A percentile compares a stretch with the other conserved stretches of the same genome.
These are phyloP conservation scores for Penicillium tannophilum DNA, from an alignment of 495 filamentous ascomycete genomes.

Conservation along the genomic window DNA sequence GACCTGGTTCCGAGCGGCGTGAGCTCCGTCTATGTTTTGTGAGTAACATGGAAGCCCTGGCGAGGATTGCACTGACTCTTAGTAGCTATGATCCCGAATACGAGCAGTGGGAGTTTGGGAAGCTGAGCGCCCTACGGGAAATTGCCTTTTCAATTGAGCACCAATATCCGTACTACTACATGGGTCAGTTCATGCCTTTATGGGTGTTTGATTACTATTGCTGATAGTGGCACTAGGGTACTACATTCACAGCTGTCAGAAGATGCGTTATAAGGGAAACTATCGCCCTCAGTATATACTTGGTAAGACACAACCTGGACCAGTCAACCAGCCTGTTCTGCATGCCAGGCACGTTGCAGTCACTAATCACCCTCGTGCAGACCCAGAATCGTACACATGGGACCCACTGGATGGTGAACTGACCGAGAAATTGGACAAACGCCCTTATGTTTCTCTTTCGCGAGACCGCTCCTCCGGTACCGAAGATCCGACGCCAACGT, in stretches of 20 bases:
- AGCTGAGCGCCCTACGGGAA: conserved; percentile 84
- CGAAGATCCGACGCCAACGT: conserved; percentile 14
- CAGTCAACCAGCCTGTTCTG: background rate
- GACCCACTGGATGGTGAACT: conserved; percentile 69
- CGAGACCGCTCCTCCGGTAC: conserved; percentile 38
- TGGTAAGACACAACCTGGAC: conserved; percentile 35
- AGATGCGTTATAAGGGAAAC: conserved; percentile 89
- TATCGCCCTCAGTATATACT: conserved; percentile 84
- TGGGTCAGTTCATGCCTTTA: conserved; percentile 51
- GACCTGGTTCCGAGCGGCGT: conserved; percentile 86
- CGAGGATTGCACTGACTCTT: conserved; percentile 12
- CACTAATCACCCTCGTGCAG: conserved; percentile 32
- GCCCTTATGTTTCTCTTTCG: conserved; percentile 70
- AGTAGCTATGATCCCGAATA: conserved; percentile 76
- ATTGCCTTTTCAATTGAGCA: conserved; percentile 76
- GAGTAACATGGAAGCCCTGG: conserved; percentile 15
- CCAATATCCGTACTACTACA: conserved; percentile 74
- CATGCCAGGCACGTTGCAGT: background rate
- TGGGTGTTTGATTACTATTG: background rate
- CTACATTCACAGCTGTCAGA: conserved; percentile 72
- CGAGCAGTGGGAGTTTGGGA: conserved; percentile 79
- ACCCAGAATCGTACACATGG: conserved; percentile 78
- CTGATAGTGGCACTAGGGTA: conserved; percentile 46
- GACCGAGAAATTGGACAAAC: conserved; percentile 60
- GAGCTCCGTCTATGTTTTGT: conserved; percentile 93